A percentile compares a stretch with the other conserved stretches of the same genome.
Conservation (phyloP, 805 yeast genomes). For the Saturnispora halmiae region DNA sequence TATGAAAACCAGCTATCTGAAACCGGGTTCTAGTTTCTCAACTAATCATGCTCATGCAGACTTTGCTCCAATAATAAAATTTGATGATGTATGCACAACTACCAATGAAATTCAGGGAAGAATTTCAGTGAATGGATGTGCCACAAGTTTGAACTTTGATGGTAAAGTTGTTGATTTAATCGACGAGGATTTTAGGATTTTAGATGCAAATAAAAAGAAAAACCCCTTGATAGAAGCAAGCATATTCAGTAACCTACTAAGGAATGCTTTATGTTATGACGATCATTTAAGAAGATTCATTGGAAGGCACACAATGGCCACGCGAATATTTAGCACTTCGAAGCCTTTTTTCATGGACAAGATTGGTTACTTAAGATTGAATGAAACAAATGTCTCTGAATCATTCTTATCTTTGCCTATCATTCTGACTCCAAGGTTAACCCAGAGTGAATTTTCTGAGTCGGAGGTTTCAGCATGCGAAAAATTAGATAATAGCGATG, state of each 20-base stretch:
- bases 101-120: not conserved
- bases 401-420: too few relatives aligned
- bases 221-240: constrained; percentile 25
- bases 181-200: constrained; percentile 23
- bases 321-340: constrained; percentile 15
- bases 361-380: constrained; percentile 20
- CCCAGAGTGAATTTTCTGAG: constrained; percentile 8
- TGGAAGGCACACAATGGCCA: constrained; percentile 19
- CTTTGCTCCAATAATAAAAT: constrained; percentile 7
- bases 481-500: not conserved
- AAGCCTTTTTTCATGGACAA: constrained; percentile 25
- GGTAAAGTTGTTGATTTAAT: constrained; percentile 27
- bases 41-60: constrained; percentile 1
- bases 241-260: constrained; percentile 23
- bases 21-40: constrained; percentile 5
- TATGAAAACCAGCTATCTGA: constrained; percentile 7
- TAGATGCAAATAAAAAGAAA: constrained; percentile 12
- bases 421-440: constrained; percentile 7
- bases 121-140: constrained; percentile 2
- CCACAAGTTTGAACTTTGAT: not conserved
- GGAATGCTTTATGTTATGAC: constrained; percentile 24
- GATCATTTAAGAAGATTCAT: constrained; percentile 19
- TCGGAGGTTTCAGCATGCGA: constrained; percentile 9
- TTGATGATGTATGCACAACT: not conserved
- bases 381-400: not conserved